Conservation (phyloP, 2,329 filamentous ascomycete genomes). For the Pseudogymnoascus sp. region DNA sequence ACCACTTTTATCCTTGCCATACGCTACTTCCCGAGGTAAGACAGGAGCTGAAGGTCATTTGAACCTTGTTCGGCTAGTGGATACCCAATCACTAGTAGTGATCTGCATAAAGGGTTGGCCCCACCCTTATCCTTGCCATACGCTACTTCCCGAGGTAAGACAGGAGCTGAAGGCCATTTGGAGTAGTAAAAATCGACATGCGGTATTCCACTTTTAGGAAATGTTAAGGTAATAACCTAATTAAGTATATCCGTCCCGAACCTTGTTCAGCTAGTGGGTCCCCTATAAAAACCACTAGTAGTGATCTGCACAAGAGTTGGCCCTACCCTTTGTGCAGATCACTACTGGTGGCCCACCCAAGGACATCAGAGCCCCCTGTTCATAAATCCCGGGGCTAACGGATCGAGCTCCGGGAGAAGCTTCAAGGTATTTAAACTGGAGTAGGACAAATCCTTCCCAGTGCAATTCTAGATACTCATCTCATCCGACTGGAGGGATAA, state of each 20-base stretch:
- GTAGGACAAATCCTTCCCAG: no score
- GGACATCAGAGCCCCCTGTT: neutral
- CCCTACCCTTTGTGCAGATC: neutral
- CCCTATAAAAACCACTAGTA: neutral
- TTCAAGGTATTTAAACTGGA: no score
- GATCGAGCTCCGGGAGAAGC: neutral
- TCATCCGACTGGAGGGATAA: no score
- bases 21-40: neutral
- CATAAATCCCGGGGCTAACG: neutral
- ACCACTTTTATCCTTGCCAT: neutral
- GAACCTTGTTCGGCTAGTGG: no score
- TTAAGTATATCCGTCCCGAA: neutral
- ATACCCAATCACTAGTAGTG: no score
- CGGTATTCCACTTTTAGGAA: neutral
- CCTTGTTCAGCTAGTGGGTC: neutral
- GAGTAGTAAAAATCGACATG: neutral
- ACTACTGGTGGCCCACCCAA: no score
- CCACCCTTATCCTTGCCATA: neutral
- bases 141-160: neutral
- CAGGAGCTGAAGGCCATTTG: neutral
- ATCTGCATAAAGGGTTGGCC: no score
- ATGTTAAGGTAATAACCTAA: neutral
- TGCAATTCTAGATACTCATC: no score
- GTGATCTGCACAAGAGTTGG: neutral
- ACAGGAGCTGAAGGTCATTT: neutral